Percentiles rank a stretch among this genome's conserved stretches.
These are phyloP conservation scores for Cladosporium oxysporum DNA, from an alignment of 2,329 filamentous ascomycete genomes.

Conservation along the genomic window DNA sequence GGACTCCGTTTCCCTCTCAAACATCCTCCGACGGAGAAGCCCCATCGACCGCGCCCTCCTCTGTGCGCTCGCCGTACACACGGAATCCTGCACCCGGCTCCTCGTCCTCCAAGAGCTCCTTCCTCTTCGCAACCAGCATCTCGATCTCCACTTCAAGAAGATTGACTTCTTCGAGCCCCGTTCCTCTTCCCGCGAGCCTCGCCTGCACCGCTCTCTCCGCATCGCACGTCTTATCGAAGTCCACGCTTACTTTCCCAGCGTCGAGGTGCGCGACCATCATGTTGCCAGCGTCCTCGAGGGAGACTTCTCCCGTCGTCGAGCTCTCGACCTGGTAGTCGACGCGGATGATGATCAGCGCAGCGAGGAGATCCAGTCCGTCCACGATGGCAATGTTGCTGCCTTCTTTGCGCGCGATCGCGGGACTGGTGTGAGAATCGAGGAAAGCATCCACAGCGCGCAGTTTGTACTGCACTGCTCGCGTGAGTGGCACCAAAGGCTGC, in stretches of 20 bases:
- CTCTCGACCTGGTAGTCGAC: neutral
- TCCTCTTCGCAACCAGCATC: neutral
- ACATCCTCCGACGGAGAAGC: neutral
- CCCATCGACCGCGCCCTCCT: neutral
- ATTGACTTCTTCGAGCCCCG: neutral
- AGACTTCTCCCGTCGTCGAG: neutral
- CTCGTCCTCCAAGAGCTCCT: neutral
- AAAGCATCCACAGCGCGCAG: neutral
- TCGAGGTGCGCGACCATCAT: neutral
- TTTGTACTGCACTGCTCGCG: neutral
- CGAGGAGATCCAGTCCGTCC: neutral
- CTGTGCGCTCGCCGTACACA: neutral
- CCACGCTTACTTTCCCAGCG: neutral
- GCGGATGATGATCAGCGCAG: constrained; percentile 5
- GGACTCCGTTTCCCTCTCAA: neutral
- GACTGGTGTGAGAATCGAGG: neutral
- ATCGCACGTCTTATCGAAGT: constrained; percentile 1
- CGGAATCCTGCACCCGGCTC: constrained; percentile 1
- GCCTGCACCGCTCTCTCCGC: neutral
- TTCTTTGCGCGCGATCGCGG: neutral
- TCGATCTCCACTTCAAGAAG: constrained; percentile 11
- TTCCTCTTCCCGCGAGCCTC: neutral
- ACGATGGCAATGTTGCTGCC: neutral
- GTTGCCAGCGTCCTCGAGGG: neutral
- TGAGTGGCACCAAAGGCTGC: neutral